Percentiles rank a stretch among this genome's conserved stretches.
phyloP scores from a whole-genome alignment of 148 eudicot species.

The Agrostemma githago region DNA sequence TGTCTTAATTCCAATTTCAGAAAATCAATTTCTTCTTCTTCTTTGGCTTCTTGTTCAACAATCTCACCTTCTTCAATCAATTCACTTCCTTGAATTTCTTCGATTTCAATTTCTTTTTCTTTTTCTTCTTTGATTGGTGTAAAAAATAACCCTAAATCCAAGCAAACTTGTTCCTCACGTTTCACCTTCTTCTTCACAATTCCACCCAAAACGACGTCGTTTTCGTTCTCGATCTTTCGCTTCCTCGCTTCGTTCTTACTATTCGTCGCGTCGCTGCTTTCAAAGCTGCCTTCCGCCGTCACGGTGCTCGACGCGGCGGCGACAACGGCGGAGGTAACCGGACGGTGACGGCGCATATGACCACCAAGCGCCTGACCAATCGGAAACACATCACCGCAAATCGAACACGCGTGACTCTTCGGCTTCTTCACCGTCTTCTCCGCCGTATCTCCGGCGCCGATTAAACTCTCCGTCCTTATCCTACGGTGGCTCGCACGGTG shows the following conservation, averaged over 20 bases:
- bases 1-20: neutral
- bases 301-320: neutral
- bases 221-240: neutral
- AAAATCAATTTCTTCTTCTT: conserved; percentile 7
- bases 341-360: conserved; percentile 54
- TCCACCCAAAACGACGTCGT: neutral
- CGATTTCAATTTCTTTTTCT: neutral
- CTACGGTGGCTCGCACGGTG: conserved; percentile 67
- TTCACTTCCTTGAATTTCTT: neutral
- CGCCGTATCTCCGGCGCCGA: conserved; percentile 1
- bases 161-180: neutral
- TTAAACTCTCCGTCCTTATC: neutral
- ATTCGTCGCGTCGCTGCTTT: conserved; percentile 7
- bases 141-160: neutral
- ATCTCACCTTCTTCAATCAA: neutral
- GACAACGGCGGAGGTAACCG: neutral
- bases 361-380: conserved; percentile 61
- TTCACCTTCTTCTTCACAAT: neutral
- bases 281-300: conserved; percentile 1
- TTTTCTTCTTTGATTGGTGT: neutral
- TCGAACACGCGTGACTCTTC: conserved; percentile 42
- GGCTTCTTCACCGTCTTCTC: conserved; percentile 9
- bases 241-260: neutral
- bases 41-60: neutral
- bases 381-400: conserved; percentile 43